These are phyloP conservation scores for Tetrapisispora namnaoensis DNA, from an alignment of 805 yeast genomes.

Conservation along the genomic window DNA sequence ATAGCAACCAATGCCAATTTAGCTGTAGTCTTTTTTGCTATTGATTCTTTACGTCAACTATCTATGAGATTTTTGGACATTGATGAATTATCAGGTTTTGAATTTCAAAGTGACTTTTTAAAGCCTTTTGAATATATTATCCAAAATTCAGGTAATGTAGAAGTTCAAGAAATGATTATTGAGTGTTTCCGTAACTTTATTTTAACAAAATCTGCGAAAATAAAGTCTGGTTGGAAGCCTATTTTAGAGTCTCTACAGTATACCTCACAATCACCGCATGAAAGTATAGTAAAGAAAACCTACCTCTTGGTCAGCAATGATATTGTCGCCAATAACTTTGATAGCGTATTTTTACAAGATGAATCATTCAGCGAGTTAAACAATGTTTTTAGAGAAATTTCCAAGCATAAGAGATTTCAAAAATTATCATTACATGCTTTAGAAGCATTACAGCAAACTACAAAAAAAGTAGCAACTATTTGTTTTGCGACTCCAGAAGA, in stretches of 20 bases:
- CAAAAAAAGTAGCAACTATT: slow-evolving; percentile 46
- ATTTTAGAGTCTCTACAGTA: slow-evolving; percentile 68
- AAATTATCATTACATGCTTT: slow-evolving; percentile 72
- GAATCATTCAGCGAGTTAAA: slow-evolving; percentile 52
- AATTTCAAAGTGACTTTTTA: slow-evolving; percentile 88
- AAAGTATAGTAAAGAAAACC: slow-evolving; percentile 51
- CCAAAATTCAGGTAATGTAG: slow-evolving; percentile 51
- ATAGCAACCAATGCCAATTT: slow-evolving; percentile 75
- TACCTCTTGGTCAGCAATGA: slow-evolving; percentile 48
- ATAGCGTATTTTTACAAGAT: slow-evolving; percentile 58
- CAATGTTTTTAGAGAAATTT: slow-evolving; percentile 66
- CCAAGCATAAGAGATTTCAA: slow-evolving; percentile 78
- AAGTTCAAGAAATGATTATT: slow-evolving; percentile 78
- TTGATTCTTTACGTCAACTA: slow-evolving; percentile 88
- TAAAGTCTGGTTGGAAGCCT: slow-evolving; percentile 92
- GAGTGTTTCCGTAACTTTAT: slow-evolving; percentile 86
- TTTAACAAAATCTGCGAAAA: slow-evolving; percentile 56
- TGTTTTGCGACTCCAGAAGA: slow-evolving; percentile 22
- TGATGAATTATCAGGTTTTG: slow-evolving; percentile 91
- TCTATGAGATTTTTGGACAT: slow-evolving; percentile 86
- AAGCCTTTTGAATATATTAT: slow-evolving; percentile 81
- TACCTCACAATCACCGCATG: slow-evolving; percentile 52
- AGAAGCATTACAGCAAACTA: slow-evolving; percentile 56
- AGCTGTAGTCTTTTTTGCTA: slow-evolving; percentile 76
- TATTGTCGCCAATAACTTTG: slow-evolving; percentile 53